Conservation (phyloP, 164 flowering plant genomes). For the Umbilicus rupestris region DNA sequence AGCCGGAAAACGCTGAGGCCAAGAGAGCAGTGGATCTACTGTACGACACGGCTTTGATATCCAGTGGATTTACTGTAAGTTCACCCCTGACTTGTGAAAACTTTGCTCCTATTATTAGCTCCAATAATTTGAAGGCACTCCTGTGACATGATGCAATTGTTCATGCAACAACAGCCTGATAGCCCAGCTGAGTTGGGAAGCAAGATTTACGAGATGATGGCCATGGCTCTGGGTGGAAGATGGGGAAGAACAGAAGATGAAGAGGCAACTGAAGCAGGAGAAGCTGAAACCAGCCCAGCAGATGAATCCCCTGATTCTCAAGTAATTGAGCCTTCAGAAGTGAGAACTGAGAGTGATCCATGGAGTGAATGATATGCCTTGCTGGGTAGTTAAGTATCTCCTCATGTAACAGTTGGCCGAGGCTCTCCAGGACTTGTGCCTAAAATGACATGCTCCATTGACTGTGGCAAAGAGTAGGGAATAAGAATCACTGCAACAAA, state of each 20-base stretch:
- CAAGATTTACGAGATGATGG: slow-evolving; percentile 97
- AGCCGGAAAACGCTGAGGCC: slow-evolving; percentile 74
- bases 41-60: slow-evolving; percentile 85
- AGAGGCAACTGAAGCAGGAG: slow-evolving; percentile 17
- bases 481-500: not conserved
- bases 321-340: slow-evolving; percentile 80
- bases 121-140: not conserved
- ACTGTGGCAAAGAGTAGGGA: not conserved
- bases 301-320: slow-evolving; percentile 30
- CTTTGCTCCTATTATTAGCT: not conserved
- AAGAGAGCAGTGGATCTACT: slow-evolving; percentile 76
- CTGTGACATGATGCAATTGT: not conserved
- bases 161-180: slow-evolving; percentile 55
- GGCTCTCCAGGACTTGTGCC: not conserved
- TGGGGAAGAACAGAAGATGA: slow-evolving; percentile 76
- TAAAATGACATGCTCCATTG: not conserved
- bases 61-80: slow-evolving; percentile 89
- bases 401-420: not conserved
- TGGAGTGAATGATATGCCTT: slow-evolving; percentile 36
- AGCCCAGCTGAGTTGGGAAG: slow-evolving; percentile 87
- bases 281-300: slow-evolving; percentile 11
- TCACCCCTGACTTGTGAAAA: not conserved
- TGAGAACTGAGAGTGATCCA: slow-evolving; percentile 59
- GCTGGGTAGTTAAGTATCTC: not conserved
- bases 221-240: slow-evolving; percentile 80